Percentiles rank a stretch among this genome's conserved stretches.
Evolutionary conservation across 116 monocot species (phyloP).

Genomic region (Zostera marina): DNA sequence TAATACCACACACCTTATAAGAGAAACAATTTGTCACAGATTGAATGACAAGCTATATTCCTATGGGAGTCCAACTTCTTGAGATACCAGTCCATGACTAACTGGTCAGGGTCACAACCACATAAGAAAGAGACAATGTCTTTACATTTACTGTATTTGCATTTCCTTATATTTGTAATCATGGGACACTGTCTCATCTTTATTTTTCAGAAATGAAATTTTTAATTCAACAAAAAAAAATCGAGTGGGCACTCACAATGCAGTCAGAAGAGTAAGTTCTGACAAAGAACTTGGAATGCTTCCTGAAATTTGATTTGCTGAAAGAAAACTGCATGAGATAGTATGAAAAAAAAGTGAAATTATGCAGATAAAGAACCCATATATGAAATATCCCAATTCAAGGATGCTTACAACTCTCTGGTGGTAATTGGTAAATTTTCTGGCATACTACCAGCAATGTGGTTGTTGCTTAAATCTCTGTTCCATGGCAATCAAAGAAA

Average conservation of each 20-base stretch:
- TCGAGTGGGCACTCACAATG: slow-evolving; percentile 30
- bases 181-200: too few species aligned
- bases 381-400: background rate
- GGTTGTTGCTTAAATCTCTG: slow-evolving; percentile 96
- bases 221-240: too few species aligned
- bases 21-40: too few species aligned
- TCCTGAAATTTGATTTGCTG: slow-evolving; percentile 65
- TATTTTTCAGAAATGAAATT: too few species aligned
- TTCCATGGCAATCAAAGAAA: slow-evolving; percentile 7
- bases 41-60: too few species aligned
- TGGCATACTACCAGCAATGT: slow-evolving; percentile 89
- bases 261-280: slow-evolving; percentile 38
- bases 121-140: too few species aligned
- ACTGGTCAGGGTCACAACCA: too few species aligned
- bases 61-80: too few species aligned
- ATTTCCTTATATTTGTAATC: too few species aligned
- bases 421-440: slow-evolving; percentile 68
- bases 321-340: slow-evolving; percentile 59
- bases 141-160: too few species aligned
- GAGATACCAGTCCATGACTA: too few species aligned
- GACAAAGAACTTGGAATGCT: slow-evolving; percentile 59
- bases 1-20: too few species aligned
- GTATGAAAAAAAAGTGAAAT: background rate
- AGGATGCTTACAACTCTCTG: slow-evolving; percentile 45
- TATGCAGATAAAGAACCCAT: background rate